Evolutionary conservation across 2,329 filamentous ascomycete genomes (phyloP).

Genomic region (Venturia nashicola): DNA sequence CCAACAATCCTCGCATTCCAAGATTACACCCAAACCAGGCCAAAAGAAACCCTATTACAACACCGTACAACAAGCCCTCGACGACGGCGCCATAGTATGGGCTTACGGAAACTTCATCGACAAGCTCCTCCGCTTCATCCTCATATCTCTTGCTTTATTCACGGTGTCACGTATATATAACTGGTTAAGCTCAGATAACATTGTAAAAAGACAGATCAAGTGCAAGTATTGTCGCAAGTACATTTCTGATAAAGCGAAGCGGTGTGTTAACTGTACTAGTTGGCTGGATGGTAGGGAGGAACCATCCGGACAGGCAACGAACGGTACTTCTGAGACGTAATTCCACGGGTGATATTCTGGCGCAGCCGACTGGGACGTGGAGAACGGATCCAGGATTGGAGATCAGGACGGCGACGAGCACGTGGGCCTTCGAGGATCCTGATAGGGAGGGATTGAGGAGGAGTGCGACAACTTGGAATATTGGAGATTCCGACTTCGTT

Average conservation of each 20-base stretch:
- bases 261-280: constrained; percentile 45
- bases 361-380: background rate
- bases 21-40: background rate
- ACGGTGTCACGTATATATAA: constrained; percentile 51
- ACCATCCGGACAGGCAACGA: background rate
- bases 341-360: background rate
- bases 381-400: background rate
- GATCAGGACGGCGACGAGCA: background rate
- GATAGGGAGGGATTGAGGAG: background rate
- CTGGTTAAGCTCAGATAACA: constrained; percentile 47
- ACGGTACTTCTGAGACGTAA: background rate
- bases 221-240: constrained; percentile 55
- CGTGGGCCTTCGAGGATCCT: background rate
- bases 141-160: constrained; percentile 55
- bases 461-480: background rate
- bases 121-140: constrained; percentile 52
- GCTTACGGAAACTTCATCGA: constrained; percentile 61
- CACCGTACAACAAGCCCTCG: constrained; percentile 54
- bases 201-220: constrained; percentile 58
- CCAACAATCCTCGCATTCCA: constrained; percentile 31
- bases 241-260: constrained; percentile 49
- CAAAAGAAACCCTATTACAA: constrained; percentile 46
- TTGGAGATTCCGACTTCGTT: background rate
- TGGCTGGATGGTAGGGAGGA: constrained; percentile 46
- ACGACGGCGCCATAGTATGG: constrained; percentile 55